These are phyloP conservation scores for Xylaria sp. DNA, from an alignment of 495 filamentous ascomycete species.

Conservation along the genomic window DNA sequence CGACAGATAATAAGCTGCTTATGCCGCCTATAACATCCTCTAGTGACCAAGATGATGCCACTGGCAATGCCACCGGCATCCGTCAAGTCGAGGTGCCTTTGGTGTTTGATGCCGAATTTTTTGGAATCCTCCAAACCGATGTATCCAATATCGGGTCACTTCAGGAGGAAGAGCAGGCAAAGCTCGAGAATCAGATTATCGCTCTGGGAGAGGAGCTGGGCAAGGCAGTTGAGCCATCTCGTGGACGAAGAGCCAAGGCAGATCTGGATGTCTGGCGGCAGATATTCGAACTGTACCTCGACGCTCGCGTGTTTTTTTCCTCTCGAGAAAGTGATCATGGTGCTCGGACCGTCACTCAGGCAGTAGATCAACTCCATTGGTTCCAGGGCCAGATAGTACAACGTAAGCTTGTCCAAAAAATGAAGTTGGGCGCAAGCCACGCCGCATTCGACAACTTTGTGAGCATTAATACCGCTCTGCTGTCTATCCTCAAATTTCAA, in stretches of 20 bases:
- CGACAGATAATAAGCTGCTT: background rate
- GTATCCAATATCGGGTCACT: constrained; percentile 65
- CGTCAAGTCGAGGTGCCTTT: constrained; percentile 69
- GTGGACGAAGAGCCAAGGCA: constrained; percentile 56
- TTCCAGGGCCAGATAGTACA: constrained; percentile 64
- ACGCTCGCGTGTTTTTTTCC: constrained; percentile 76
- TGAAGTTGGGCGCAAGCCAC: constrained; percentile 65
- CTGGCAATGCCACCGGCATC: constrained; percentile 23
- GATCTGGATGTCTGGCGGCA: constrained; percentile 75
- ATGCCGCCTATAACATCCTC: background rate
- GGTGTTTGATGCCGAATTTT: constrained; percentile 71
- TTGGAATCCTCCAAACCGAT: constrained; percentile 66
- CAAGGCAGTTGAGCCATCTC: constrained; percentile 63
- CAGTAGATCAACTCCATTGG: constrained; percentile 62
- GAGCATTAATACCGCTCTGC: constrained; percentile 66
- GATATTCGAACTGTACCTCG: constrained; percentile 74
- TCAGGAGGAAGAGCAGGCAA: constrained; percentile 62
- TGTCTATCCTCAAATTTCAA: constrained; percentile 73
- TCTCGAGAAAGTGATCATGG: constrained; percentile 66
- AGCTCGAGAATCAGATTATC: constrained; percentile 60
- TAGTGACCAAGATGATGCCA: background rate
- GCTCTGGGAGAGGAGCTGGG: constrained; percentile 62
- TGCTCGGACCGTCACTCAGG: constrained; percentile 59
- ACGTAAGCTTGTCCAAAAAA: constrained; percentile 56
- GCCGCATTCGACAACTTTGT: constrained; percentile 67